Evolutionary conservation across 73 alveolate species (phyloP), one percentile per base, ranked within the genome.

Genomic region (Paramecium bursaria): DNA sequence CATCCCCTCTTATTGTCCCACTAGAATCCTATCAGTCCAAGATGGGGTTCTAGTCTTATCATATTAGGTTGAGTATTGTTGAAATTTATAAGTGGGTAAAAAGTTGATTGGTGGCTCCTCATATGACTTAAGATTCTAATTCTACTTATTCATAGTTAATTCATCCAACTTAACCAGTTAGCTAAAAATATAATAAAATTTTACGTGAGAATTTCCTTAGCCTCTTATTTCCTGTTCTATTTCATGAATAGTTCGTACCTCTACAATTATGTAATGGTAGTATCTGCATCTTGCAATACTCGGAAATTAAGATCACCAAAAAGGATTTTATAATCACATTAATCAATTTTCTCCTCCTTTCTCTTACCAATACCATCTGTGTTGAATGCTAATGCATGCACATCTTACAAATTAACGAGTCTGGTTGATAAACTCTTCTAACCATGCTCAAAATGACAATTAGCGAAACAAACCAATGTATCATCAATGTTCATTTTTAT

Each of bases 401-500:
- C 39, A 3, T 79, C 89, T n/a, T 79, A 35, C 3, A 79, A 47
- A 30, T 19, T 79, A 6, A 21, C 4, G 11, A 79, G 23, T 54
- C 76, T 52, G 5, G 60, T 39, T 1, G 17, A 39, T 5, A 67
- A 25, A 67, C 85, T 79, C 29, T 54, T 54, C 13, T 61, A 44
- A 26, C 77, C 77, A 52, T 79, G 60, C 33, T 79, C 89, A 5
- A 79, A 53, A 55, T 79, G 54, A 0, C 75, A 42, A 53, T 79
- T 79, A 25, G 46, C 30, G 23, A 79, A 79, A 50, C 76, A 39
- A 0, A 79, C 22, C 0, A 73, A 55, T 6, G 89, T 54, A 52
- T 79, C 89, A 79, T 79, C 89, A 19, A 79, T 79, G 2, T 48
- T 35, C 76, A 79, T 39, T 49, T 79, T 79, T 35, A 79, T 73